A percentile compares a stretch with the other conserved stretches of the same genome.
Conservation (phyloP, 345 rosid species). For the Reutealis trisperma region DNA sequence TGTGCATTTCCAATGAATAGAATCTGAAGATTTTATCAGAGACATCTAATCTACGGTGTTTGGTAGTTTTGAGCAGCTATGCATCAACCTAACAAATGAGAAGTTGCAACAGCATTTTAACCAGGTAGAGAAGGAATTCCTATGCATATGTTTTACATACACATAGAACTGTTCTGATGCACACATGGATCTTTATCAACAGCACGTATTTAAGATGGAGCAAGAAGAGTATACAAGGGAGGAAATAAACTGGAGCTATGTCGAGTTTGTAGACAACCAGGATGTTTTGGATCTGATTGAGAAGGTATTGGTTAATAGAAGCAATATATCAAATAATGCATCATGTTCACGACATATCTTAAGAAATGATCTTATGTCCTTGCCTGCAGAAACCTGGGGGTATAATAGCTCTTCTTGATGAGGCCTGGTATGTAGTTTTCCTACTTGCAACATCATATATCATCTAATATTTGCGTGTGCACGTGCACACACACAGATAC, state of each 20-base stretch:
- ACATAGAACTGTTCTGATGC: slow-evolving; percentile 4
- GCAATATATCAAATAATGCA: slow-evolving; percentile 13
- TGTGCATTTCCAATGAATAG: background rate
- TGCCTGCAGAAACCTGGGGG: slow-evolving; percentile 81
- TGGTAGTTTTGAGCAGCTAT: slow-evolving; percentile 74
- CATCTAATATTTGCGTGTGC: background rate
- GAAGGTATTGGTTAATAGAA: slow-evolving; percentile 42
- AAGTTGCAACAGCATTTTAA: slow-evolving; percentile 82
- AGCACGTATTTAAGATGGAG: slow-evolving; percentile 86
- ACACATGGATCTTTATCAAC: slow-evolving; percentile 24
- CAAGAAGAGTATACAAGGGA: slow-evolving; percentile 72
- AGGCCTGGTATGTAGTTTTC: slow-evolving; percentile 61
- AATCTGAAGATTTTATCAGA: background rate
- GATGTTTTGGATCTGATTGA: slow-evolving; percentile 76
- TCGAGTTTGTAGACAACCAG: slow-evolving; percentile 76
- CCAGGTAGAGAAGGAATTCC: slow-evolving; percentile 46
- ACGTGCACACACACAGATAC: background rate
- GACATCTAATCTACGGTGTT: slow-evolving; percentile 13
- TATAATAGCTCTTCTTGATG: slow-evolving; percentile 71
- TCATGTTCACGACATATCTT: background rate
- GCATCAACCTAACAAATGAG: slow-evolving; percentile 78
- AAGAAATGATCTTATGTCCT: slow-evolving; percentile 11
- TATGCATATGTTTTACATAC: background rate
- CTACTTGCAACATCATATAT: slow-evolving; percentile 6
- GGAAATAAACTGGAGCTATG: slow-evolving; percentile 77